Conservation (phyloP, 352 stramenopile species). For the Phytophthora sojae region DNA sequence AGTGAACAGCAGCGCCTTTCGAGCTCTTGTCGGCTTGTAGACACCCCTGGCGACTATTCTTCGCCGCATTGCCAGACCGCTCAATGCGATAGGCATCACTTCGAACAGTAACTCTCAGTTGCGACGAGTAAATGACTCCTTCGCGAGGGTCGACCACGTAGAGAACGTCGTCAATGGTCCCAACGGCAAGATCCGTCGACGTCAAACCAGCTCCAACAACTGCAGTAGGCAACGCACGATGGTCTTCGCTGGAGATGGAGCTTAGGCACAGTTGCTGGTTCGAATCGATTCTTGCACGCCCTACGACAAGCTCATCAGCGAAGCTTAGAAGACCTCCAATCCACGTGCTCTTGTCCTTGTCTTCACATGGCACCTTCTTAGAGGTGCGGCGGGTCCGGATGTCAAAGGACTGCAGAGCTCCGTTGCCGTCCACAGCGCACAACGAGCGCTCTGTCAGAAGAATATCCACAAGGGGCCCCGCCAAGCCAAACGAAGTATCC, state of each 20-base stretch:
- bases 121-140: conserved; percentile 13
- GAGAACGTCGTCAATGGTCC: conserved; percentile 31
- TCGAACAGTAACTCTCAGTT: conserved; percentile 44
- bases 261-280: conserved; percentile 4
- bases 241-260: conserved; percentile 45
- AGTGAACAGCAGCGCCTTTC: conserved; percentile 11
- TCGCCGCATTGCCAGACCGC: conserved; percentile 24
- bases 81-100: conserved; percentile 68
- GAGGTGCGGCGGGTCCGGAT: conserved; percentile 30
- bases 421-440: conserved; percentile 24
- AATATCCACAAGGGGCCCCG: conserved; percentile 20
- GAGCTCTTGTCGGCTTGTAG: conserved; percentile 6
- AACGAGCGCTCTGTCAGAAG: conserved; percentile 27
- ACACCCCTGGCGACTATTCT: background rate
- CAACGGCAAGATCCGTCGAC: conserved; percentile 12
- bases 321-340: conserved; percentile 25
- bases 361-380: conserved; percentile 10
- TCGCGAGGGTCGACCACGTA: conserved; percentile 35
- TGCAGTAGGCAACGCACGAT: conserved; percentile 34
- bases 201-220: background rate
- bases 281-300: conserved; percentile 1
- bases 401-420: conserved; percentile 34
- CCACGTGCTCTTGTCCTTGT: conserved; percentile 13
- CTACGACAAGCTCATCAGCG: conserved; percentile 34
- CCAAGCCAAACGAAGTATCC: conserved; percentile 20